A percentile compares a stretch with the other conserved stretches of the same genome.
Evolutionary conservation across 768 basidiomycete species (phyloP).

Genomic region (Sporobolomyces pararoseus): DNA sequence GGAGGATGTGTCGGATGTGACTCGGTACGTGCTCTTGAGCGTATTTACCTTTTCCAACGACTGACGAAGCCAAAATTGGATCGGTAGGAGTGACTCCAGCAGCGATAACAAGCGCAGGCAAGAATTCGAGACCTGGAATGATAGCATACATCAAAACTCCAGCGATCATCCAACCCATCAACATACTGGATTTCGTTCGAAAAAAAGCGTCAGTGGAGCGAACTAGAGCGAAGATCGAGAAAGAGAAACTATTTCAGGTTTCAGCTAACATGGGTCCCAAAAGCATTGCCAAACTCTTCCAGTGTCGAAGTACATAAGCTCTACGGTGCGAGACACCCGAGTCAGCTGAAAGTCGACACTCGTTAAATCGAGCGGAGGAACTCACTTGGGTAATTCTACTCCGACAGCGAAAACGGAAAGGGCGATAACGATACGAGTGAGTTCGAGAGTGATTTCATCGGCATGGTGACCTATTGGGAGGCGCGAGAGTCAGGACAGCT

Average conservation of each 20-base stretch:
- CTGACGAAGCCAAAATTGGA: conserved; percentile 86
- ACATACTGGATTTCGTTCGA: conserved; percentile 47
- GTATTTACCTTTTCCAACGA: conserved; percentile 83
- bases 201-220: not conserved
- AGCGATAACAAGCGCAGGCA: conserved; percentile 81
- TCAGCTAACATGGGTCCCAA: conserved; percentile 55
- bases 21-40: conserved; percentile 87
- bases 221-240: not conserved
- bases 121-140: conserved; percentile 81
- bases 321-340: conserved; percentile 52
- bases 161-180: conserved; percentile 90
- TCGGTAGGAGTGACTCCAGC: conserved; percentile 66
- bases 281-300: conserved; percentile 81
- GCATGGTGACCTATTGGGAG: conserved; percentile 46
- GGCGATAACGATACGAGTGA: conserved; percentile 87
- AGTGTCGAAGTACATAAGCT: conserved; percentile 88
- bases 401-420: conserved; percentile 97
- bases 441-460: conserved; percentile 81
- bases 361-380: not conserved
- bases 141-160: conserved; percentile 81
- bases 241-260: not conserved
- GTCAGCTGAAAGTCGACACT: not conserved
- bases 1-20: conserved; percentile 73
- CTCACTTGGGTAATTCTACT: conserved; percentile 76
- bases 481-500: no score